Base-by-base conservation (phyloP, 202 grass and related monocot genomes). In the Musa balbisiana region DNA sequence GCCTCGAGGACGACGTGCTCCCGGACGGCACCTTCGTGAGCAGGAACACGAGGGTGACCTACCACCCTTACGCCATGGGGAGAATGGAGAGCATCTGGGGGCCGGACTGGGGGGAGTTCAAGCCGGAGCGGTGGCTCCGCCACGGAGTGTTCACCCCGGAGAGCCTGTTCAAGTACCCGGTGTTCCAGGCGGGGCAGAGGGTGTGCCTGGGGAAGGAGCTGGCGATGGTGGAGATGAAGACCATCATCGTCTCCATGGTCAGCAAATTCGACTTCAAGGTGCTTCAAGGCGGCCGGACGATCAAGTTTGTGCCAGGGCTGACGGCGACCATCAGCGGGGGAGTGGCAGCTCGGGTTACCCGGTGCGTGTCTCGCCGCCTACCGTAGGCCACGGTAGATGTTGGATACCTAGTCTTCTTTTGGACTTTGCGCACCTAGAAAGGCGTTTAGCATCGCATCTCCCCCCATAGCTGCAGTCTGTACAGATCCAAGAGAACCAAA, bases 71-170 rank as follows among this genome's bases (percentile, higher is more conserved):
- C 67, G 67, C 67, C 43, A 70, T 70, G 67, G 67, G 67, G 67
- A 0, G 67, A 19, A 70, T 70, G 67, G 67, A 70, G 49, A 70
- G 67, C 67, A 70, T 70, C 49, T 70, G 67, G 67, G 67, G 67
- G 9, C 8, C 67, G 23, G 67, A 70, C 49, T 70, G 67, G 43
- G 19, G 33, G 2, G 67, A 51, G 43, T 70, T 70, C 67, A 2
- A 10, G 17, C 67, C 67, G 43, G 67, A 70, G 33, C 25, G 67
- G 67, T 70, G 67, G 67, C 67, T 70, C 49, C 67, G 49, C 15
- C 17, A 19, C 8, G 67, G 49, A 1, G 49, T 3, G 16, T 70
- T 70, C 9, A 20, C 43, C 1, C 8, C 43, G 17, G 67, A 70
- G 49, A 70, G 19, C 33, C 67, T 70, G 2, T 70, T 70, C 33